These are phyloP conservation scores for Lycium barbarum DNA, from an alignment of 257 asterid species.

Conservation along the genomic window DNA sequence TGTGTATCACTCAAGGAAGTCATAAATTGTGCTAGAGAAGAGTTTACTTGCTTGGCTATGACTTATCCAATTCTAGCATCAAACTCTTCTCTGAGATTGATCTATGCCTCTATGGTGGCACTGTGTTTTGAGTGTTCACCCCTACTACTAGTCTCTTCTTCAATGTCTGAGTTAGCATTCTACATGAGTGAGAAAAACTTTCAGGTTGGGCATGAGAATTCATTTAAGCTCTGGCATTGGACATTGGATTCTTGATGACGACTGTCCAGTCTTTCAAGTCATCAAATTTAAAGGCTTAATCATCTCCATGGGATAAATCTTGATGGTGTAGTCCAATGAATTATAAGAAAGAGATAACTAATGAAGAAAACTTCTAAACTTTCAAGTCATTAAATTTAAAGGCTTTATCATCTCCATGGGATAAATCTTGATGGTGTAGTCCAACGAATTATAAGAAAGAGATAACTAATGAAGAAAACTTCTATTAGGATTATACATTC, in stretches of 20 bases:
- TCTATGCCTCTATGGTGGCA: constrained; percentile 7
- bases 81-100: neutral
- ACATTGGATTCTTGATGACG: neutral
- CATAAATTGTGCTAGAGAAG: neutral
- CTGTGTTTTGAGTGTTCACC: neutral
- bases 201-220: neutral
- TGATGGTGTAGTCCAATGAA: neutral
- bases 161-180: neutral
- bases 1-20: neutral
- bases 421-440: neutral
- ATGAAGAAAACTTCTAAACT: neutral
- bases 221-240: constrained; percentile 2
- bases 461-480: neutral
- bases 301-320: too few relatives aligned
- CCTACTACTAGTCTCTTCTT: neutral
- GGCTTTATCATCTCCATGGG: too few relatives aligned
- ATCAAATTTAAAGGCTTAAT: neutral
- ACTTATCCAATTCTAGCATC: neutral
- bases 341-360: neutral
- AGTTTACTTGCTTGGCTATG: neutral
- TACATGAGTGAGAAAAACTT: neutral
- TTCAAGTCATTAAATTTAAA: neutral
- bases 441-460: neutral
- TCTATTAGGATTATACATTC: neutral
- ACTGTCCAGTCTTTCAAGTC: neutral